These are phyloP conservation scores for Dictyophora rubrovolvata DNA, from an alignment of 768 basidiomycete genomes.

Conservation along the genomic window DNA sequence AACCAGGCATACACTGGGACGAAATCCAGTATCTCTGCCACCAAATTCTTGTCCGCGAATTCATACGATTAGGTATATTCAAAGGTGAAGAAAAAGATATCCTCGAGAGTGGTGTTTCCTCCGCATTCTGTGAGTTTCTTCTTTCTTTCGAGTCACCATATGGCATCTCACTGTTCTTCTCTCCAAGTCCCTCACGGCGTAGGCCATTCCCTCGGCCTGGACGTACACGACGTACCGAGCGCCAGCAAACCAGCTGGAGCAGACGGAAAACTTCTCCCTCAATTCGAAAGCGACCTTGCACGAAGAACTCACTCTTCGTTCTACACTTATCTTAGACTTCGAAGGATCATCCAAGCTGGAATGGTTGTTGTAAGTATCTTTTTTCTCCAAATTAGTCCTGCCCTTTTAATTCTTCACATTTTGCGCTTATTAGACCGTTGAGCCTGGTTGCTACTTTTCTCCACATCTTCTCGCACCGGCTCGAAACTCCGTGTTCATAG, in stretches of 20 bases:
- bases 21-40: conserved; percentile 78
- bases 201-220: conserved; percentile 85
- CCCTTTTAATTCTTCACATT: background rate
- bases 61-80: conserved; percentile 82
- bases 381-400: background rate
- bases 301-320: conserved; percentile 44
- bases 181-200: conserved; percentile 68
- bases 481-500: conserved; percentile 53
- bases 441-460: conserved; percentile 85
- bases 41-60: conserved; percentile 67
- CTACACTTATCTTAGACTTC: conserved; percentile 70
- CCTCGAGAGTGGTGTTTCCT: conserved; percentile 62
- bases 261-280: background rate
- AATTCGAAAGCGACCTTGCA: conserved; percentile 18
- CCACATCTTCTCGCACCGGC: conserved; percentile 62
- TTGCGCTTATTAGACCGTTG: conserved; percentile 54
- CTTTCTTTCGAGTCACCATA: background rate
- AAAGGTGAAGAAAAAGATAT: conserved; percentile 60
- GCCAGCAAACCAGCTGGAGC: conserved; percentile 57
- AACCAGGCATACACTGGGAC: conserved; percentile 86
- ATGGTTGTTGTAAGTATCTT: conserved; percentile 76
- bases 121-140: conserved; percentile 52
- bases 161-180: background rate
- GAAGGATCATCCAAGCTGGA: conserved; percentile 57
- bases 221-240: conserved; percentile 86